Evolutionary conservation across 163 green algal genomes (phyloP).

Genomic region (Chlamydomonas reinhardtii): DNA sequence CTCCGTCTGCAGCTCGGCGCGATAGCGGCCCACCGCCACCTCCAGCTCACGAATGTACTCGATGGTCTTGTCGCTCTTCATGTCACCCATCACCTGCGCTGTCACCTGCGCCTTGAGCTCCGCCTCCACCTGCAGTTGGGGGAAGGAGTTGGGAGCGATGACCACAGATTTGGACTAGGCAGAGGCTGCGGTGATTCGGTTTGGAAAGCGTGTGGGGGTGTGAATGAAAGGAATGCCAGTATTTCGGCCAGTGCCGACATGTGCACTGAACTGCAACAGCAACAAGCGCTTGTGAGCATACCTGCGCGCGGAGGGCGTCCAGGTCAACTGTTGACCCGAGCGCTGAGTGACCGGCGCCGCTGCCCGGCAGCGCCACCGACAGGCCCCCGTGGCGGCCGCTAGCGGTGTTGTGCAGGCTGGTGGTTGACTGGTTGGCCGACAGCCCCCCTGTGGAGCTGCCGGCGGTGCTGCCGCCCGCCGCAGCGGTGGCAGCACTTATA

Average conservation of each 20-base stretch:
- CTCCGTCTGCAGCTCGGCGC: constrained; percentile 47
- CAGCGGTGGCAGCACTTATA: constrained; percentile 10
- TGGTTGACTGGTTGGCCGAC: neutral
- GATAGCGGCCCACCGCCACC: constrained; percentile 39
- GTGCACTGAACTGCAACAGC: too few species aligned
- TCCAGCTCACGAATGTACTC: constrained; percentile 61
- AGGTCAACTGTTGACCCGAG: constrained; percentile 24
- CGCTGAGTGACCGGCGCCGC: neutral
- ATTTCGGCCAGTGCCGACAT: too few species aligned
- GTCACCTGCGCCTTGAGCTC: constrained; percentile 41
- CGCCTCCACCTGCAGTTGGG: constrained; percentile 24
- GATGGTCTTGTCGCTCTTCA: constrained; percentile 54
- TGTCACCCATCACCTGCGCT: constrained; percentile 47
- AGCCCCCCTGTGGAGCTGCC: neutral
- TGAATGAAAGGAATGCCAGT: too few species aligned
- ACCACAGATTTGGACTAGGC: too few species aligned
- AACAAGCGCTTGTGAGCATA: neutral
- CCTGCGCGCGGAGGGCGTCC: constrained; percentile 36
- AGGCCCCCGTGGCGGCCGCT: neutral
- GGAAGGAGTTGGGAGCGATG: too few species aligned
- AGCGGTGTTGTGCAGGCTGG: constrained; percentile 39
- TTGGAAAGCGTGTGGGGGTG: too few species aligned
- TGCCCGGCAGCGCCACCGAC: neutral
- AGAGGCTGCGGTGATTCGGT: neutral
- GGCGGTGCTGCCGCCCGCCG: neutral